Evolutionary conservation across 2,329 filamentous ascomycete genomes (phyloP).

Genomic region (Xylariaceae sp.): DNA sequence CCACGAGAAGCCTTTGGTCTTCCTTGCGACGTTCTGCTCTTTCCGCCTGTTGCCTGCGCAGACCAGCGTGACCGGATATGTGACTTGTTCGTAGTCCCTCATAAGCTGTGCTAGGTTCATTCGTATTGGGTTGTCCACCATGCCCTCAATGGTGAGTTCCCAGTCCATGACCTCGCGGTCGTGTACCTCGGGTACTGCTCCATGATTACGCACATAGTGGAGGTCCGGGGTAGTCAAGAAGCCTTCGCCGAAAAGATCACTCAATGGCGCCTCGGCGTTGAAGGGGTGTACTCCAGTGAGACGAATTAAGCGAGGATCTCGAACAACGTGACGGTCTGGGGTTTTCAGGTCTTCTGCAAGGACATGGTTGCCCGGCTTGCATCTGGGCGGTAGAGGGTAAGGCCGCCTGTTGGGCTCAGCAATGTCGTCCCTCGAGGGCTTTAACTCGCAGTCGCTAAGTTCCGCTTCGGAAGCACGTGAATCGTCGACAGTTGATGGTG

Average conservation of each 20-base stretch:
- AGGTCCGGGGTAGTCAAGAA: conserved; percentile 83
- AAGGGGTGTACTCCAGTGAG: conserved; percentile 86
- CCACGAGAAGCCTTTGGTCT: conserved; percentile 93
- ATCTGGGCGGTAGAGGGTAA: conserved; percentile 63
- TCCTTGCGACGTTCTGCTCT: conserved; percentile 84
- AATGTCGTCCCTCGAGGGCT: too few relatives aligned
- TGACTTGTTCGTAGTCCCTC: conserved; percentile 69
- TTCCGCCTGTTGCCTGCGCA: conserved; percentile 89
- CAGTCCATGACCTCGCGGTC: conserved; percentile 69
- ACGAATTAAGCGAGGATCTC: conserved; percentile 75
- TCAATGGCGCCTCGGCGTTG: conserved; percentile 80
- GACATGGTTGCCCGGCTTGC: conserved; percentile 48
- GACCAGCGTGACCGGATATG: conserved; percentile 79
- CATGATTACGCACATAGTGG: conserved; percentile 90
- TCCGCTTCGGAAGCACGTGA: not conserved
- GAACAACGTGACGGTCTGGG: conserved; percentile 71
- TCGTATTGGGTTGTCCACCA: conserved; percentile 69
- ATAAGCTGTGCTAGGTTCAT: conserved; percentile 68
- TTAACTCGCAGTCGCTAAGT: too few relatives aligned
- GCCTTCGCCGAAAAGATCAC: conserved; percentile 67
- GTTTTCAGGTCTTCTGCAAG: conserved; percentile 73
- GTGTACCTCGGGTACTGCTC: conserved; percentile 66
- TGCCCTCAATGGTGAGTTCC: conserved; percentile 76
- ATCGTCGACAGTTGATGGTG: not conserved
- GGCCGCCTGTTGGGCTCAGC: conserved; percentile 14